Evolutionary conservation across 1,139 yeast species (phyloP).

Genomic region (Yamadazyma sp.): DNA sequence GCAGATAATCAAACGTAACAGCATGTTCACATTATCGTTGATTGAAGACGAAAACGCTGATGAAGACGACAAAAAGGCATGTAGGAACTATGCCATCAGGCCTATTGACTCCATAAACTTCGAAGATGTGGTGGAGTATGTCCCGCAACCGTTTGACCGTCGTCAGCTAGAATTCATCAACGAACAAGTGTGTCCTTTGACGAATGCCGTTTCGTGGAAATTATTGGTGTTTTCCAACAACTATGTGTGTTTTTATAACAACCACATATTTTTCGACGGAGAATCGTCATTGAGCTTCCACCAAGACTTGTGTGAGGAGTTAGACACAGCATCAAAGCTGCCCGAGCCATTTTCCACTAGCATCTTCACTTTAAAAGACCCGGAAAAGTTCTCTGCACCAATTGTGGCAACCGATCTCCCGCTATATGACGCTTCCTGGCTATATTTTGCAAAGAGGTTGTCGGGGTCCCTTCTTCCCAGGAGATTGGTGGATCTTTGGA

Average conservation of each 20-base stretch:
- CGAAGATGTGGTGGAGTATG: constrained; percentile 25
- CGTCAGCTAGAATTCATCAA: constrained; percentile 19
- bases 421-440: constrained; percentile 1
- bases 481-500: constrained; percentile 3
- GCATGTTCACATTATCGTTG: constrained; percentile 16
- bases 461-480: constrained; percentile 7
- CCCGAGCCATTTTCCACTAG: too few species aligned
- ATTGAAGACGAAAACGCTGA: constrained; percentile 13
- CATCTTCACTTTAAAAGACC: constrained; percentile 1
- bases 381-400: constrained; percentile 9
- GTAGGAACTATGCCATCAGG: constrained; percentile 19
- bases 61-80: constrained; percentile 9
- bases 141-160: constrained; percentile 18
- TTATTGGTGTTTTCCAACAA: constrained; percentile 21
- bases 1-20: constrained; percentile 20
- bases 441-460: background rate
- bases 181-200: constrained; percentile 16
- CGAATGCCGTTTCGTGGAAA: constrained; percentile 31
- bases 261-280: constrained; percentile 41
- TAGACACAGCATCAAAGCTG: background rate
- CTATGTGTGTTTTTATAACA: constrained; percentile 26
- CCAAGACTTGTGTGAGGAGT: constrained; percentile 24
- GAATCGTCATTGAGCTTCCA: constrained; percentile 33
- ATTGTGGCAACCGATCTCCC: constrained; percentile 11
- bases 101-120: constrained; percentile 22